These are phyloP conservation scores for Hansenula anomala DNA, from an alignment of 1,139 yeast genomes.

Conservation along the genomic window DNA sequence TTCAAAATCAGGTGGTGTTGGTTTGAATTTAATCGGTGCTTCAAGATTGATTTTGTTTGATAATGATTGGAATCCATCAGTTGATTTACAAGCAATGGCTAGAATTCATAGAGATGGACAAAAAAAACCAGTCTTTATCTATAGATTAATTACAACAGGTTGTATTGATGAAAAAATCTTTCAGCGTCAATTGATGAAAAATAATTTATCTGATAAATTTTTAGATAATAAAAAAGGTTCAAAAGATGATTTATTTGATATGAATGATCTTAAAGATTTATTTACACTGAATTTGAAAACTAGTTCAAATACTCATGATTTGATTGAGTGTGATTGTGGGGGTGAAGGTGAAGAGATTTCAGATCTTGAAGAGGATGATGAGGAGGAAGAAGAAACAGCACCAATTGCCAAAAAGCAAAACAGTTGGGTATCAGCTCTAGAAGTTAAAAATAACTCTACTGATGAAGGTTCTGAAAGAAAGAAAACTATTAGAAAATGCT, in stretches of 20 bases:
- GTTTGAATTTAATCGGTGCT: constrained; percentile 86
- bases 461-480: constrained; percentile 27
- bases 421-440: constrained; percentile 51
- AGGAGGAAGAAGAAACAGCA: constrained; percentile 16
- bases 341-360: constrained; percentile 41
- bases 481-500: constrained; percentile 48
- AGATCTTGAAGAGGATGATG: constrained; percentile 14
- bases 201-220: constrained; percentile 72
- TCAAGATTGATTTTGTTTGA: constrained; percentile 80
- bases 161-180: constrained; percentile 92
- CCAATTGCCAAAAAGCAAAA: constrained; percentile 11
- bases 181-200: constrained; percentile 89
- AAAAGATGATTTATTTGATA: constrained; percentile 50
- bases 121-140: constrained; percentile 68
- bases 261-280: constrained; percentile 66
- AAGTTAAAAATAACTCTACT: constrained; percentile 35
- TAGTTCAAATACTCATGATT: constrained; percentile 74
- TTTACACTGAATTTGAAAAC: constrained; percentile 56
- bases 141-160: constrained; percentile 81
- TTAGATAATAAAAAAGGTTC: constrained; percentile 48
- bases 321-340: constrained; percentile 66
- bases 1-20: constrained; percentile 93
- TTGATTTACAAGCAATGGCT: constrained; percentile 94
- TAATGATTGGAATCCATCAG: constrained; percentile 93
- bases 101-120: constrained; percentile 95